phyloP scores from a whole-genome alignment of 2,329 filamentous ascomycete species.

The Penicillium corylophilum region DNA sequence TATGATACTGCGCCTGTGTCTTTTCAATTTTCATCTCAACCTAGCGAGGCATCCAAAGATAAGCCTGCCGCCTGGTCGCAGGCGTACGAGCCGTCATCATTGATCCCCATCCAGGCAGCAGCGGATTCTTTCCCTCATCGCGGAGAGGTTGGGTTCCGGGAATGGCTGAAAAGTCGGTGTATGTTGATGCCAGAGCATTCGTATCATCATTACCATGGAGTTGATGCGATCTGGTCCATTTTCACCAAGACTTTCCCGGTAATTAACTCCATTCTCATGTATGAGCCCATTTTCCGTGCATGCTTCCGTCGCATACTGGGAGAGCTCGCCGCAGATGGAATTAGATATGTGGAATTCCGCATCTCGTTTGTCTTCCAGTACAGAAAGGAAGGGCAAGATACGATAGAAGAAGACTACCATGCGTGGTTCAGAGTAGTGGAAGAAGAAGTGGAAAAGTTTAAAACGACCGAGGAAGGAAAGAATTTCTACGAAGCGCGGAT shows the following conservation, averaged over 20 bases:
- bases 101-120: conserved; percentile 59
- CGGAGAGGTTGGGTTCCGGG: conserved; percentile 68
- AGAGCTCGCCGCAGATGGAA: conserved; percentile 73
- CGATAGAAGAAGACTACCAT: conserved; percentile 65
- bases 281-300: conserved; percentile 82
- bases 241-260: conserved; percentile 74
- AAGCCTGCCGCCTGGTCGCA: conserved; percentile 63
- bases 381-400: conserved; percentile 62
- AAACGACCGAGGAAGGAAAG: conserved; percentile 66
- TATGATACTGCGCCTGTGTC: conserved; percentile 56
- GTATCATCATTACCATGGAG: conserved; percentile 75
- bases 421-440: conserved; percentile 71
- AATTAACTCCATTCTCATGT: conserved; percentile 73
- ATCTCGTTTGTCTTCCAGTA: conserved; percentile 73
- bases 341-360: conserved; percentile 80
- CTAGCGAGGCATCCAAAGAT: conserved; percentile 45
- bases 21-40: conserved; percentile 60
- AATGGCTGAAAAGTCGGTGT: conserved; percentile 73
- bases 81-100: conserved; percentile 59
- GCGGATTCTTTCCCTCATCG: conserved; percentile 74
- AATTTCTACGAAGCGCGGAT: conserved; percentile 81
- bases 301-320: conserved; percentile 72
- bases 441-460: conserved; percentile 77
- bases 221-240: conserved; percentile 81
- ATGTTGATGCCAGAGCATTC: conserved; percentile 71